These are phyloP conservation scores for Wickerhamomyces alni DNA, from an alignment of 805 yeast species.

Conservation along the genomic window DNA sequence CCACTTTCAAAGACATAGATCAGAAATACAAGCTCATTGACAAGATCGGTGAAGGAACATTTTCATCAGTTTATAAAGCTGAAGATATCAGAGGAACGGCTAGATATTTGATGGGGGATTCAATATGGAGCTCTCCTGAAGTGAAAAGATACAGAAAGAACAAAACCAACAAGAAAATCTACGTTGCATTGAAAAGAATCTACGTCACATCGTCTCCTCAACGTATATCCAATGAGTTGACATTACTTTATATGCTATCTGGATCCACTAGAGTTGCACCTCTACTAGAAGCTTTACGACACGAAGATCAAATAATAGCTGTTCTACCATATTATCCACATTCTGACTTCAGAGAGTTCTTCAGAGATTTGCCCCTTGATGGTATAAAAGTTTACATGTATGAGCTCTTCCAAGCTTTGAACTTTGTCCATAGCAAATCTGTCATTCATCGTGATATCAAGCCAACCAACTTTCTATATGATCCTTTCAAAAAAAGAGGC, in stretches of 20 bases:
- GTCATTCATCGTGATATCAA: slow-evolving; percentile 76
- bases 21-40: slow-evolving; percentile 28
- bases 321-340: slow-evolving; percentile 89
- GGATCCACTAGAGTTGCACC: slow-evolving; percentile 81
- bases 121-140: slow-evolving; percentile 27
- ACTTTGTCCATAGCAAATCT: slow-evolving; percentile 59
- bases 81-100: slow-evolving; percentile 34
- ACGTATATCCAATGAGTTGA: slow-evolving; percentile 84
- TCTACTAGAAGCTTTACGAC: slow-evolving; percentile 77
- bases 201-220: slow-evolving; percentile 94
- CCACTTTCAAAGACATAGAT: slow-evolving; percentile 46
- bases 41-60: slow-evolving; percentile 81
- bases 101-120: slow-evolving; percentile 28
- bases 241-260: slow-evolving; percentile 60
- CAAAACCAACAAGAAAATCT: slow-evolving; percentile 30
- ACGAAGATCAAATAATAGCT: slow-evolving; percentile 89
- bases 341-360: slow-evolving; percentile 84
- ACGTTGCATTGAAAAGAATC: slow-evolving; percentile 86
- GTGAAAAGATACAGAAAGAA: slow-evolving; percentile 22
- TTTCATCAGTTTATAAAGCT: slow-evolving; percentile 80
- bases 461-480: slow-evolving; percentile 63
- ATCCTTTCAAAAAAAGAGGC: slow-evolving; percentile 44
- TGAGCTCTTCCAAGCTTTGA: slow-evolving; percentile 69
- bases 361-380: slow-evolving; percentile 66
- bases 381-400: slow-evolving; percentile 79